Evolutionary conservation across 1,284 basidiomycete genomes (phyloP).

Genomic region (Apiotrichum brassicae): DNA sequence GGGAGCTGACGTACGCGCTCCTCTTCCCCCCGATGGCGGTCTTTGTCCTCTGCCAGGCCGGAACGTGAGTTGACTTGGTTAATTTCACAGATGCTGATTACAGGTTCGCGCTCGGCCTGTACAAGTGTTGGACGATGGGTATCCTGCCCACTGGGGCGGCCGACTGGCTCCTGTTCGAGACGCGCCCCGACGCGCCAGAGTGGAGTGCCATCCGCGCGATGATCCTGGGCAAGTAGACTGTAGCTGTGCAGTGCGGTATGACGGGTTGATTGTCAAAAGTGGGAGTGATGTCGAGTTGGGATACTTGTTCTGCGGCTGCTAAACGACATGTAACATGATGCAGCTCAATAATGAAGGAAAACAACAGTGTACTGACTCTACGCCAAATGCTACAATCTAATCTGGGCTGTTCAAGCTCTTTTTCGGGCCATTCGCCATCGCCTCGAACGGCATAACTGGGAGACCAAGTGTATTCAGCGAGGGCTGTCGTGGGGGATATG

Average conservation of each 20-base stretch:
- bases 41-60: constrained; percentile 41
- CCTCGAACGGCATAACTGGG: background rate
- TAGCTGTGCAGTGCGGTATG: too few species aligned
- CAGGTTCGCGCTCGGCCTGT: constrained; percentile 68
- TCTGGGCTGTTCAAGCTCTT: background rate
- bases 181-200: constrained; percentile 47
- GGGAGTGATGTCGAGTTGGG: background rate
- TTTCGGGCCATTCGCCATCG: background rate
- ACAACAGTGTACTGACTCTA: too few species aligned
- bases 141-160: constrained; percentile 77
- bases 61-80: constrained; percentile 33
- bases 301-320: too few species aligned
- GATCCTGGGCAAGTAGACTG: constrained; percentile 5
- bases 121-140: constrained; percentile 87
- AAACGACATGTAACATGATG: too few species aligned
- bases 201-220: constrained; percentile 14
- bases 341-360: too few species aligned
- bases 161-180: constrained; percentile 88
- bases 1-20: constrained; percentile 28
- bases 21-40: constrained; percentile 39
- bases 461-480: background rate
- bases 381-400: too few species aligned
- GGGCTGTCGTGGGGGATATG: background rate
- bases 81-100: too few species aligned
- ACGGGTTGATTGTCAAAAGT: too few species aligned